Base-by-base conservation (phyloP, 768 basidiomycete genomes). In the Pholiota microspora region DNA sequence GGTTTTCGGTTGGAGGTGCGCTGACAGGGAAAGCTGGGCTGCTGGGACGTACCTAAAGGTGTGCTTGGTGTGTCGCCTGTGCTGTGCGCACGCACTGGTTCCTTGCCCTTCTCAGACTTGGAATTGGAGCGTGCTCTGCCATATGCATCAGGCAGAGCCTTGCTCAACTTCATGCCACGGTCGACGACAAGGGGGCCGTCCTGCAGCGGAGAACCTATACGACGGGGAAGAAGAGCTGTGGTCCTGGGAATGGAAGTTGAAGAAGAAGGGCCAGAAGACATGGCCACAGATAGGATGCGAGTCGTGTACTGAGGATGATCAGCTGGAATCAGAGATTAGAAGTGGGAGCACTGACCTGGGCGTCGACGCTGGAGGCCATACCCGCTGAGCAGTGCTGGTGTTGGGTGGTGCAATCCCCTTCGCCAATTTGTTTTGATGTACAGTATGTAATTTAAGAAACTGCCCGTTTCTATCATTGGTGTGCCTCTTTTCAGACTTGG, bases 51-150 rank as follows among this genome's bases (percentile, higher is more conserved):
- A 42, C 40, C 40, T 42, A 23, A 23, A 42, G 40, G 9, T 42
- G 40, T 42, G 40, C 40, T 23, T 10, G 40, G 40, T 42, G 40
- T 21, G 6, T 51, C 36, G 54, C 49, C 54, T 5, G 38, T 44
- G 24, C 50, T 54, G 27, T 49, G 60, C 49, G 62, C 60, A 46
- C 54, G 60, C 44, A 60, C 52, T 47, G 67, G 65, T 51, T 68
- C 67, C 55, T 72, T 72, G 35, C 68, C 69, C 58, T 75, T 73
- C 45, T 66, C 63, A 16, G 64, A 45, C 56, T 44, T 64, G n/a
- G 68, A 55, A 40, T 56, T 57, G 38, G 54, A 59, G 24, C 38
- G 64, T 57, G 45, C 48, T 32, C 53, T 56, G 44, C 29, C 45
- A 29, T 36, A 42, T 23, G 52, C 35, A 12, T 16, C 59, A 61